These are phyloP conservation scores for Chalciporus chontae DNA, from an alignment of 768 basidiomycete species.

Conservation along the genomic window DNA sequence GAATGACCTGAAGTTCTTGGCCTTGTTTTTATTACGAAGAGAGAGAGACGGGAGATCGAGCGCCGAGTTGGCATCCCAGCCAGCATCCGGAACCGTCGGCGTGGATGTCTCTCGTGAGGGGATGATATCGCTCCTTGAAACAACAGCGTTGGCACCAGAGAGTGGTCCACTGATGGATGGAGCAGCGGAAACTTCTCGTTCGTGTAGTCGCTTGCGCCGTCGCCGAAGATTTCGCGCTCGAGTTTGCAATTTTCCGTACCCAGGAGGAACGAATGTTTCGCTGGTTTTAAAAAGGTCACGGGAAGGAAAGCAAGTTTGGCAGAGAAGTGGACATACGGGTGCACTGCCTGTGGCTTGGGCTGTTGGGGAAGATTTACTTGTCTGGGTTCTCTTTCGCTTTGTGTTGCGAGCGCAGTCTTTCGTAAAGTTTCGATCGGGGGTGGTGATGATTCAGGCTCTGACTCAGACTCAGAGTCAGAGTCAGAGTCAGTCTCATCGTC, in stretches of 20 bases:
- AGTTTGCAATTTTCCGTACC: conserved; percentile 55
- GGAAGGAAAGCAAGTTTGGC: not conserved
- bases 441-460: conserved; percentile 1
- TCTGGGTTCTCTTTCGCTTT: conserved; percentile 4
- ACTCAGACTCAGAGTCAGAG: conserved; percentile 25
- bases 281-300: conserved; percentile 8
- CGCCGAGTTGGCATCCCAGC: conserved; percentile 12
- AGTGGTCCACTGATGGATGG: conserved; percentile 22
- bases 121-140: not conserved
- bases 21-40: conserved; percentile 73
- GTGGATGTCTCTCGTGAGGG: not conserved
- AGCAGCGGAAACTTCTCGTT: conserved; percentile 14
- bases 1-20: conserved; percentile 58
- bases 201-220: conserved; percentile 41
- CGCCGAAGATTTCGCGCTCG: conserved; percentile 57
- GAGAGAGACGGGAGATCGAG: conserved; percentile 40
- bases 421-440: not conserved
- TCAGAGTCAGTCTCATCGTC: conserved; percentile 23
- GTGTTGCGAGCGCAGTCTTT: conserved; percentile 10
- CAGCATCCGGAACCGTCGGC: conserved; percentile 8
- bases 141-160: conserved; percentile 42
- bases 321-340: conserved; percentile 3
- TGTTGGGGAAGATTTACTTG: conserved; percentile 9
- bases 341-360: not conserved
- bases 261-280: conserved; percentile 45